Base-by-base conservation (phyloP, 352 stramenopile species). In the Phytophthora nicotianae region DNA sequence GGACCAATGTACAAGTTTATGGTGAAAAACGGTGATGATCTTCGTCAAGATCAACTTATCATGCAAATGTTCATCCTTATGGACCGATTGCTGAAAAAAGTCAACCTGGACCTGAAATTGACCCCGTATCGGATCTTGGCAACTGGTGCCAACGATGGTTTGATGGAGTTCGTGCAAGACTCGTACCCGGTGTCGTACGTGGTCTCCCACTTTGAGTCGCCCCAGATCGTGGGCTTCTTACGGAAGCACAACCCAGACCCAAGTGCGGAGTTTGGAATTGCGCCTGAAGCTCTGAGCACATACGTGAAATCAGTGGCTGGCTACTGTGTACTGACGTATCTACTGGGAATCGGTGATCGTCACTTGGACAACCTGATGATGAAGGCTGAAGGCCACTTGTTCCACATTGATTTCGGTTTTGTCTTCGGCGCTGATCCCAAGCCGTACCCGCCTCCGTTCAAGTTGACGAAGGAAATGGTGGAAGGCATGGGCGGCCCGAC, bases 41-140 rank as follows among this genome's bases (percentile, higher is more conserved):
- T 99, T 43, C 86, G 98, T 7, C 98, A 99, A 81, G 98, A 99
- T 79, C 98, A 99, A 76, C 83, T 99, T 50, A 97, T 99, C 50
- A 99, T 99, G 71, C 98, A 99, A 82, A 98, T 99, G 92, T 98
- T 99, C 56, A 97, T 98, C 50, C 79, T 99, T 24, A 99, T 99
- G 97, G 98, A 99, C 70, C 86, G 96, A 6, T 73, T 99, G 27
- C 79, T 99, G 33, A 99, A 99, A 78, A 95, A 98, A 38, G 96
- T 98, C 17, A 99, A 99, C 54, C 65, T 99, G 42, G 97, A 99
- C 68, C 79, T 99, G 16, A 90, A 97, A 65, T 79, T 99, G 32
- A 98, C 91, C 2, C 96, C 97, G 17, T 99, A 99, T 70, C 81
- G 88, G 8, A 93, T 97, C 50, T 74, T 97, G 9, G 88, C 89